Conservation (phyloP, 129 eudicot genomes). For the Lactuca sativa region DNA sequence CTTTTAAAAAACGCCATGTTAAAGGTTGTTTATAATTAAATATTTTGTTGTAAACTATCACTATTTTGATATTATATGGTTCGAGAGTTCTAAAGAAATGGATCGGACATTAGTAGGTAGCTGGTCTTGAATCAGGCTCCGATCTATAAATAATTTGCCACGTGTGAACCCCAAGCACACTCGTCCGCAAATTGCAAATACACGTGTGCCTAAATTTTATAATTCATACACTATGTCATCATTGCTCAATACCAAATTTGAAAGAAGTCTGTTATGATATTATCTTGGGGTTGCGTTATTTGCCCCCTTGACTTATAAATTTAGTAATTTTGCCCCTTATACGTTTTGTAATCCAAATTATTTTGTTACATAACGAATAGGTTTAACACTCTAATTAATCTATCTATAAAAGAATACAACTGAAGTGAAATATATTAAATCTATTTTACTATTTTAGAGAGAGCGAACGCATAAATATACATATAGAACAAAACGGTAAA, state of each 20-base stretch:
- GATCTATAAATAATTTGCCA: neutral
- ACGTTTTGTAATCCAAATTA: neutral
- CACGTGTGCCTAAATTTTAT: neutral
- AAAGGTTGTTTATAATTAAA: too few relatives aligned
- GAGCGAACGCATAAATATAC: neutral
- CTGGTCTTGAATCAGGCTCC: neutral
- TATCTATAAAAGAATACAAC: too few relatives aligned
- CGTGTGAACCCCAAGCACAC: constrained; percentile 2
- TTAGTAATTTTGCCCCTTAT: constrained; percentile 2
- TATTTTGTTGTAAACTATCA: too few relatives aligned
- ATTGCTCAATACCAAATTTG: constrained; percentile 6
- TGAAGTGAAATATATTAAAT: neutral
- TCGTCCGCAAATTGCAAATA: neutral
- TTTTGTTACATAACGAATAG: too few relatives aligned
- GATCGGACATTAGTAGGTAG: neutral
- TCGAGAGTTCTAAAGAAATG: neutral
- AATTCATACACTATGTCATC: constrained; percentile 1
- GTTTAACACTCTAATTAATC: neutral
- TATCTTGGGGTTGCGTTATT: constrained; percentile 1
- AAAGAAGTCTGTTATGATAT: neutral
- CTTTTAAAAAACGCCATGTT: too few relatives aligned
- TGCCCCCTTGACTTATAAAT: neutral
- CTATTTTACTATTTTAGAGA: neutral
- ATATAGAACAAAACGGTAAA: too few relatives aligned
- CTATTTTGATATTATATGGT: too few relatives aligned